phyloP scores from a whole-genome alignment of 2,329 filamentous ascomycete genomes.

The Emmonsia crescens region DNA sequence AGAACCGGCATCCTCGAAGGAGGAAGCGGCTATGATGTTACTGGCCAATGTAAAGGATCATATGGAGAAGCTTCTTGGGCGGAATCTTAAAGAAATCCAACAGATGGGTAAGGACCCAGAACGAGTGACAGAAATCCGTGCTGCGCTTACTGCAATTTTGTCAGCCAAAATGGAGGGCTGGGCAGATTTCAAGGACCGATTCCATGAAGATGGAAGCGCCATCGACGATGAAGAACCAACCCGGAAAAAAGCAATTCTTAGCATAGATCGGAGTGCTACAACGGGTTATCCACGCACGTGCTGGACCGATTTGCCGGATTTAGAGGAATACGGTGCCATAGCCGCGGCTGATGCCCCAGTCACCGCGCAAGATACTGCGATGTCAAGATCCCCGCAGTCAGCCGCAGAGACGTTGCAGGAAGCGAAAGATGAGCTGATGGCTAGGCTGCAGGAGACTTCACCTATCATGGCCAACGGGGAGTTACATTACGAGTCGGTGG shows the following conservation, averaged over 20 bases:
- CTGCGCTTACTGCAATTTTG: conserved; percentile 33
- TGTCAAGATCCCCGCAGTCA: conserved; percentile 38
- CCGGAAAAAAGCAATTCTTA: conserved; percentile 32
- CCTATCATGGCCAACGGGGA: conserved; percentile 31
- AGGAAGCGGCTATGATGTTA: conserved; percentile 37
- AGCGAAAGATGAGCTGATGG: conserved; percentile 42
- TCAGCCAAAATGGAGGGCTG: conserved; percentile 36
- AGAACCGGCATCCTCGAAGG: conserved; percentile 34
- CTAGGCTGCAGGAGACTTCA: conserved; percentile 36
- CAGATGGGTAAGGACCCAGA: conserved; percentile 37
- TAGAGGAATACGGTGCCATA: conserved; percentile 31
- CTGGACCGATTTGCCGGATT: conserved; percentile 36
- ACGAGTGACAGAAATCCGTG: conserved; percentile 35
- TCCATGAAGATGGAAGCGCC: conserved; percentile 6
- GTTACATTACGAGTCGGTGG: conserved; percentile 31
- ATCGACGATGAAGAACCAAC: conserved; percentile 18
- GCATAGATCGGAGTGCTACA: conserved; percentile 31
- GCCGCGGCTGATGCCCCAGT: conserved; percentile 29
- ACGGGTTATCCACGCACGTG: conserved; percentile 31
- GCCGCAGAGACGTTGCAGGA: conserved; percentile 41
- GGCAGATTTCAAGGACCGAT: conserved; percentile 27
- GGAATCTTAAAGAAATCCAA: conserved; percentile 34
- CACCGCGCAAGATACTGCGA: conserved; percentile 36
- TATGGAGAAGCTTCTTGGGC: conserved; percentile 37
- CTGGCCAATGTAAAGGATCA: conserved; percentile 40